A percentile compares a stretch with the other conserved stretches of the same genome.
These are phyloP conservation scores for Torulaspora microellipsoides DNA, from an alignment of 805 yeast genomes.

Conservation along the genomic window DNA sequence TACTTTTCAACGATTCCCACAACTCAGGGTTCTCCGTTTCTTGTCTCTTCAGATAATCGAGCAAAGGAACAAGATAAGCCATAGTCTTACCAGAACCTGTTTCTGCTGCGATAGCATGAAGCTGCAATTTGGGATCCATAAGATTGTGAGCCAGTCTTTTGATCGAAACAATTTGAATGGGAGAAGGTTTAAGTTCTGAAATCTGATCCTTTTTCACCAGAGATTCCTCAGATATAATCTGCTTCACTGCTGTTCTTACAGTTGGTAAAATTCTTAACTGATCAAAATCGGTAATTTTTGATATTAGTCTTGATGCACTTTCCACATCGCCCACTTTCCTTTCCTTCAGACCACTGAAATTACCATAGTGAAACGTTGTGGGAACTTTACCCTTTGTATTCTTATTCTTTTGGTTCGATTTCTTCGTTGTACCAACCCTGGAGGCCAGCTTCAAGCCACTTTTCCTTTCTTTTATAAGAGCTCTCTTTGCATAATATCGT, in stretches of 20 bases:
- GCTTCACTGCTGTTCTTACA: conserved; percentile 55
- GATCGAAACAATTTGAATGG: conserved; percentile 77
- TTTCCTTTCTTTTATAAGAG: neutral
- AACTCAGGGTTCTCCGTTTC: conserved; percentile 39
- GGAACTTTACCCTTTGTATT: neutral
- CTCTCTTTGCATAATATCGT: conserved; percentile 5
- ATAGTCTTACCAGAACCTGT: conserved; percentile 97
- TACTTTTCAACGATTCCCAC: conserved; percentile 34
- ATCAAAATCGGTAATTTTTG: conserved; percentile 58
- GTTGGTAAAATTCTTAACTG: conserved; percentile 62
- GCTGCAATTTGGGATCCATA: conserved; percentile 43
- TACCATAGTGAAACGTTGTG: conserved; percentile 40
- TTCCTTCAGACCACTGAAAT: conserved; percentile 43
- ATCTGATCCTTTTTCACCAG: conserved; percentile 29
- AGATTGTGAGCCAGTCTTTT: conserved; percentile 32
- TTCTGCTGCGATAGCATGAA: conserved; percentile 86
- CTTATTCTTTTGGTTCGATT: neutral
- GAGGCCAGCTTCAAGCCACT: conserved; percentile 9
- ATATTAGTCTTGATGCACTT: conserved; percentile 39
- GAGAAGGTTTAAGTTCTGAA: conserved; percentile 50
- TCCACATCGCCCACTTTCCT: conserved; percentile 36
- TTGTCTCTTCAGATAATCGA: conserved; percentile 62
- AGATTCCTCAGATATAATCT: conserved; percentile 48
- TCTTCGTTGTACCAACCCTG: conserved; percentile 5
- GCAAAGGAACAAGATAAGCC: conserved; percentile 76